Evolutionary conservation across 73 alveolate species (phyloP).

Genomic region (Tetrahymena elliotti): DNA sequence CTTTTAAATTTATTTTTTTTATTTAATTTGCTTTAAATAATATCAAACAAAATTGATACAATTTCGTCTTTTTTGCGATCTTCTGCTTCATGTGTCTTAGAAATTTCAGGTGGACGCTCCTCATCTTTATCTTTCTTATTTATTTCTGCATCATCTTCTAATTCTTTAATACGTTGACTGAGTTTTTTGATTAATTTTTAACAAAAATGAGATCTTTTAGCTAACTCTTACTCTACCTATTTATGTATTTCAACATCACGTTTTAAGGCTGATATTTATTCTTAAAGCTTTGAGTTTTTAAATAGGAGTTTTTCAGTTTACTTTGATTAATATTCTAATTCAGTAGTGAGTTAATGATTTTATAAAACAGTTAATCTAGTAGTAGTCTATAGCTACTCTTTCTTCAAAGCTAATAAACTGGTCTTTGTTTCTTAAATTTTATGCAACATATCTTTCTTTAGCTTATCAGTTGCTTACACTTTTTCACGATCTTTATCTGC

Average conservation of each 20-base stretch:
- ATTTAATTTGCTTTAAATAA: background rate
- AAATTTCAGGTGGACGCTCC: background rate
- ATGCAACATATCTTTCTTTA: slow-evolving; percentile 75
- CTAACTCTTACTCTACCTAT: slow-evolving; percentile 91
- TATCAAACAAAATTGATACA: background rate
- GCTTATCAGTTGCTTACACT: slow-evolving; percentile 73
- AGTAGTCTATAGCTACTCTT: slow-evolving; percentile 74
- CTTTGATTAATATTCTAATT: slow-evolving; percentile 90
- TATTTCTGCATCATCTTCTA: slow-evolving; percentile 58
- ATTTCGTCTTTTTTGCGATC: slow-evolving; percentile 16
- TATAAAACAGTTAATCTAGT: slow-evolving; percentile 91
- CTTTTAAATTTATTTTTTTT: background rate
- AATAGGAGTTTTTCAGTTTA: slow-evolving; percentile 85
- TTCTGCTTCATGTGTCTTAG: slow-evolving; percentile 25
- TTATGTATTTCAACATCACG: slow-evolving; percentile 96
- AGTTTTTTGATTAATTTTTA: slow-evolving; percentile 69
- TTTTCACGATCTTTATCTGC: slow-evolving; percentile 78
- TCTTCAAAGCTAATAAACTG: slow-evolving; percentile 59
- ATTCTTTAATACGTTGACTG: slow-evolving; percentile 57
- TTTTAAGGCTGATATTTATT: slow-evolving; percentile 72
- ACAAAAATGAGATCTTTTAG: slow-evolving; percentile 87
- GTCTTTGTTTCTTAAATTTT: slow-evolving; percentile 77
- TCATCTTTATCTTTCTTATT: slow-evolving; percentile 30
- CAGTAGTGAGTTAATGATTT: slow-evolving; percentile 93
- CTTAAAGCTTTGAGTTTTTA: slow-evolving; percentile 80